Evolutionary conservation across 2,329 filamentous ascomycete species (phyloP).

Genomic region (Cladosporium velox): DNA sequence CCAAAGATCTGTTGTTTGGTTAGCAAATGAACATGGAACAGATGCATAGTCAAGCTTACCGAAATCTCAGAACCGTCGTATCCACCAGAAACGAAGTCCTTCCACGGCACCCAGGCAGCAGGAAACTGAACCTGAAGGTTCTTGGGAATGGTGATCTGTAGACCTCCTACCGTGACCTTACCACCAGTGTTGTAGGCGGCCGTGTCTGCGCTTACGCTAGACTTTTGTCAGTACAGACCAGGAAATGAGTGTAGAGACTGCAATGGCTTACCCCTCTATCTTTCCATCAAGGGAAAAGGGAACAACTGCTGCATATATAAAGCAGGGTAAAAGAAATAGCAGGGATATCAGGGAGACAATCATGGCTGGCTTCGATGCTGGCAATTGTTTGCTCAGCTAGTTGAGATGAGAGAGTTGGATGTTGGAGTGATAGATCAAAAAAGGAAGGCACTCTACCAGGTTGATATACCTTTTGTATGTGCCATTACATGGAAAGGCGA

Average conservation of each 20-base stretch:
- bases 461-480: not conserved
- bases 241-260: not conserved
- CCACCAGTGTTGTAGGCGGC: constrained; percentile 49
- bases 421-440: not conserved
- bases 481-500: not conserved
- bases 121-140: constrained; percentile 55
- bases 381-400: not conserved
- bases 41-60: constrained; percentile 22
- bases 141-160: constrained; percentile 50
- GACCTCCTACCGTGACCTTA: constrained; percentile 48
- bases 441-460: not conserved
- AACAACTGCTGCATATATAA: constrained; percentile 6
- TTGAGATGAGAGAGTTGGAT: not conserved
- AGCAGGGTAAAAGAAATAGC: constrained; percentile 3
- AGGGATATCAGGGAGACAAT: not conserved
- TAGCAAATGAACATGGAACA: not conserved
- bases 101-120: constrained; percentile 48
- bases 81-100: constrained; percentile 32
- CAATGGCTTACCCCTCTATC: constrained; percentile 31
- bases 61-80: constrained; percentile 31
- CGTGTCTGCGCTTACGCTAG: constrained; percentile 9
- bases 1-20: constrained; percentile 36
- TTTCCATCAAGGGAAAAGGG: constrained; percentile 34
- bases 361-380: not conserved
- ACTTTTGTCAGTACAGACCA: not conserved